Evolutionary conservation across 176 grass and related monocot genomes (phyloP), one percentile per base, ranked within the genome.

Genomic region (Aegilops umbellulata): DNA sequence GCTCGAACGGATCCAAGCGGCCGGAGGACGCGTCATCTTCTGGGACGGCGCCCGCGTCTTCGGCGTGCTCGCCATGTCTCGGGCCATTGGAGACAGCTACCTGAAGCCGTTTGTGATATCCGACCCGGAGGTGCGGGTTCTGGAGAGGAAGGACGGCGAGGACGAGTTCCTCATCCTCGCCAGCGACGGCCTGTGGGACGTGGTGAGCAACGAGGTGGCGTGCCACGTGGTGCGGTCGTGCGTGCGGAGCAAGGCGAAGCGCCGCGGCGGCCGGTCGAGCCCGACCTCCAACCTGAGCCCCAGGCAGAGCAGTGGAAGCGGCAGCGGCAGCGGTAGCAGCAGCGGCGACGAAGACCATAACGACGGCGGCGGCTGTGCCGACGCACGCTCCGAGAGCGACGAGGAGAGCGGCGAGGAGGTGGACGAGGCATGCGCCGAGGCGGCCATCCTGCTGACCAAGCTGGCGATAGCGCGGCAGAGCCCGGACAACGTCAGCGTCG

Each of bases 111-210:
- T 79, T 35, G 96, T 98, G 88, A 92, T 89, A 20, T 24, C 86
- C 2, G 88, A 98, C 74, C 96, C 96, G 34, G 96, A 98, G 83
- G 96, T 98, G 88, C 70, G 76, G 69, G 88, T 98, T 57, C 76
- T 86, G 57, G 90, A 95, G 79, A 71, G 87, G 89, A 90, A 84
- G 66, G 91, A 95, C 68, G 83, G 82, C 17, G 81, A 90, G 57
- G 93, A 98, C 84, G 93, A 98, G 75, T 95, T 87, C 78, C 78
- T 98, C 29, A 91, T 98, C 83, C 86, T 98, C 63, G 96, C 91
- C 32, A 98, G 87, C 69, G 96, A 98, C 80, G 93, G 96, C 3
- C 88, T 98, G 22, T 98, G 96, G 96, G 96, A 95, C 75, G 96
- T 98, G 77, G 93, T 98, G 61, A 85, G 66, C 80, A 95, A 98